These are phyloP conservation scores for Erucastrum elatum DNA, from an alignment of 345 rosid species.

Conservation along the genomic window DNA sequence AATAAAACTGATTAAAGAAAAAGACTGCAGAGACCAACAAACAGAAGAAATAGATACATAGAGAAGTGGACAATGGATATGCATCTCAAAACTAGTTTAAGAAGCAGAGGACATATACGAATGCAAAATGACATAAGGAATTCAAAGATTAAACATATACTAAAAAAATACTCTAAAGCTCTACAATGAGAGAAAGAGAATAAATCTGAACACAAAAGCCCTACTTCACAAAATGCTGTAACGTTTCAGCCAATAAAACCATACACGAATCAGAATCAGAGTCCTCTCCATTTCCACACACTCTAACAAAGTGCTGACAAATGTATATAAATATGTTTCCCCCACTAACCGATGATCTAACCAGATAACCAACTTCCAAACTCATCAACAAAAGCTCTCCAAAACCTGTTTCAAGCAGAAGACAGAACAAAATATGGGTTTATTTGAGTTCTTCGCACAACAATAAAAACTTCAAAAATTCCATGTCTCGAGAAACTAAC, in stretches of 20 bases:
- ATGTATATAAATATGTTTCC: background rate
- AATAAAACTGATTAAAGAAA: background rate
- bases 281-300: conserved; percentile 5
- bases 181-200: conserved; percentile 38
- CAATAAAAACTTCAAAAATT: no score
- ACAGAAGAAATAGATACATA: background rate
- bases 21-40: background rate
- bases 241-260: conserved; percentile 21
- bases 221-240: conserved; percentile 35
- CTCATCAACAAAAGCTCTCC: conserved; percentile 19
- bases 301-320: conserved; percentile 11
- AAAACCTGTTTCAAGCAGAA: conserved; percentile 17
- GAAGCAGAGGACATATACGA: no score
- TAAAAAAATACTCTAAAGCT: conserved; percentile 36
- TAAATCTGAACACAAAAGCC: conserved; percentile 33
- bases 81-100: background rate
- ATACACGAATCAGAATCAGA: conserved; percentile 20
- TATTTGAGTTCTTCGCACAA: no score
- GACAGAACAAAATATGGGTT: background rate
- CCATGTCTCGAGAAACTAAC: conserved; percentile 14
- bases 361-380: background rate
- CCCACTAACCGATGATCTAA: conserved; percentile 30
- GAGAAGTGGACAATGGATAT: background rate
- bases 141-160: background rate
- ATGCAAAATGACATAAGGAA: conserved; percentile 10